Percentiles rank a stretch among this genome's conserved stretches.
These are phyloP conservation scores for Diaporthe sp. DNA, from an alignment of 2,329 filamentous ascomycete species.

Conservation along the genomic window DNA sequence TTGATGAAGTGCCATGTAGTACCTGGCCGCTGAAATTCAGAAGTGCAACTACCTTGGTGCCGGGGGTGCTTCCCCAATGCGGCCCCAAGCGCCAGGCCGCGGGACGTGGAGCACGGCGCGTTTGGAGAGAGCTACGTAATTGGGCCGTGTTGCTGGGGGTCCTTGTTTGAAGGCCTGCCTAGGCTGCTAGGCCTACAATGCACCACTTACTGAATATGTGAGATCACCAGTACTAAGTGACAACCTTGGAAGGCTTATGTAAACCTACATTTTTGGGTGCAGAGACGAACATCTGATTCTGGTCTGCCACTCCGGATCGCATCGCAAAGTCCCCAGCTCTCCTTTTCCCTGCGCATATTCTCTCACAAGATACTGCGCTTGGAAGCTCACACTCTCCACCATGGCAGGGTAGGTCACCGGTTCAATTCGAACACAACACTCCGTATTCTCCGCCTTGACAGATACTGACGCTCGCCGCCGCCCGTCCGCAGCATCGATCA, in stretches of 20 bases:
- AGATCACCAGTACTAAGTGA: conserved; percentile 34
- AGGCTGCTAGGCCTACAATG: background rate
- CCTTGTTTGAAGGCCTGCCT: conserved; percentile 3
- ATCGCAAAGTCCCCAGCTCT: background rate
- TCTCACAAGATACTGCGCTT: background rate
- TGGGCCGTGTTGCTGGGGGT: conserved; percentile 10
- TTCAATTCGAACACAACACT: background rate
- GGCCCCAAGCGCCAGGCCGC: conserved; percentile 25
- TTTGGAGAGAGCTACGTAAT: conserved; percentile 19
- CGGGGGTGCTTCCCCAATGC: conserved; percentile 24
- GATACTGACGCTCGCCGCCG: conserved; percentile 13
- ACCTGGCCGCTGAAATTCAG: conserved; percentile 12
- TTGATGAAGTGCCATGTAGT: conserved; percentile 27
- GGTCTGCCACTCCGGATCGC: background rate
- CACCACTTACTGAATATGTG: conserved; percentile 9
- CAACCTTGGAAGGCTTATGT: conserved; percentile 31
- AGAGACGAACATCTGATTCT: conserved; percentile 39
- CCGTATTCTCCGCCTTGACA: no score
- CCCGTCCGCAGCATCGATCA: conserved; percentile 57
- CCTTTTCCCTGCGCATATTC: background rate
- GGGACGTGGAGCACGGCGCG: conserved; percentile 28
- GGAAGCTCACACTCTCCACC: conserved; percentile 17
- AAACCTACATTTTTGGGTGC: conserved; percentile 27
- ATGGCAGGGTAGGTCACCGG: conserved; percentile 40
- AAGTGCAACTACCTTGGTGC: conserved; percentile 5